Conservation (phyloP, 75 land plant species). For the Cryptomeria japonica region DNA sequence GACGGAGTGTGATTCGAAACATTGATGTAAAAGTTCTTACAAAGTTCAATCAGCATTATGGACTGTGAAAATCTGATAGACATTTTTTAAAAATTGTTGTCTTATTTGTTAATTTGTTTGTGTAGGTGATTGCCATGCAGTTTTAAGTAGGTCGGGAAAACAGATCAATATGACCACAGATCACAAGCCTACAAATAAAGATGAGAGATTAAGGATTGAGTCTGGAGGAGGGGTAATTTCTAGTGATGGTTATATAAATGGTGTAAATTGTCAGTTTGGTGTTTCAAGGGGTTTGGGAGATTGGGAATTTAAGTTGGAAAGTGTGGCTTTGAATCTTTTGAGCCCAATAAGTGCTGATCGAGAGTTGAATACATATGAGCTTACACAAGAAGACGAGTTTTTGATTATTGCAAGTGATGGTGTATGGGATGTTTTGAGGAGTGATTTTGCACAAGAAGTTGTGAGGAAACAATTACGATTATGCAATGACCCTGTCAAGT, state of each 20-base stretch:
- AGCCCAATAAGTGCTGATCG: conserved; percentile 73
- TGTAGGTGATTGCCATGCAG: conserved; percentile 20
- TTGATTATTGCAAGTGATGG: conserved; percentile 62
- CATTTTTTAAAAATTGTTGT: too few species aligned
- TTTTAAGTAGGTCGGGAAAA: background rate
- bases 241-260: conserved; percentile 9
- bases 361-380: conserved; percentile 33
- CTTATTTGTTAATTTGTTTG: background rate
- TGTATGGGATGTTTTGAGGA: conserved; percentile 58
- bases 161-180: conserved; percentile 7
- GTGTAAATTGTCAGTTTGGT: conserved; percentile 26
- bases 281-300: conserved; percentile 83
- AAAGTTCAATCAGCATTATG: too few species aligned
- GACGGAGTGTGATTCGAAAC: too few species aligned
- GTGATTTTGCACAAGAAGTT: conserved; percentile 56
- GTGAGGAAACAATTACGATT: conserved; percentile 47
- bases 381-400: conserved; percentile 63
- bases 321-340: conserved; percentile 22
- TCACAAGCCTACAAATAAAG: background rate
- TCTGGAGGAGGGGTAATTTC: conserved; percentile 5
- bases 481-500: conserved; percentile 58
- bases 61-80: too few species aligned
- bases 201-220: conserved; percentile 15
- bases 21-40: too few species aligned
- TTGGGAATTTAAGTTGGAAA: conserved; percentile 75